Evolutionary conservation across 2,329 filamentous ascomycete species (phyloP), one percentile per base, ranked within the genome.

Genomic region (Cordyceps javanica): DNA sequence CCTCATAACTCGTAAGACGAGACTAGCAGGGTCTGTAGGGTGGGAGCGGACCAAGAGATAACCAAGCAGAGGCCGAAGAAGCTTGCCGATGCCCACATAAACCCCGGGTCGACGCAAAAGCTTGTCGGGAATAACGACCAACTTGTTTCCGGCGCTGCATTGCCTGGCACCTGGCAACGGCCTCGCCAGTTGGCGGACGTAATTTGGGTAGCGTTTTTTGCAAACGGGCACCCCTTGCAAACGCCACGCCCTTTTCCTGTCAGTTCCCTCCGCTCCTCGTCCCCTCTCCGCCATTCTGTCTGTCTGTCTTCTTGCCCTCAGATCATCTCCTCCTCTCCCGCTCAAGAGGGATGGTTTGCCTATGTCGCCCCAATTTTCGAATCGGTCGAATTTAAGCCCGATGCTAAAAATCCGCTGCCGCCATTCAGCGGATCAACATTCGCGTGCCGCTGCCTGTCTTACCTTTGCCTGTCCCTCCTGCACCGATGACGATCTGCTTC

Each of bases 101-200:
- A 13, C 32, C 41, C 39, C 19, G 11, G 30, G 25, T 19, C 45
- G 41, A 54, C 39, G 39, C 30, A 50, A 51, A 54, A 53, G 51
- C 51, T 54, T 54, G 39, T 36, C 51, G 51, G 51, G 51, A 54
- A 54, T 54, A 54, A 54, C 39, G 28, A 21, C 39, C 5, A 16
- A 26, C 5, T 54, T 23, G 30, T 54, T 7, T 34, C 51, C 51
- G 41, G 34, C 1, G 26, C 4, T 38, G 38, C 8, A n/a, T n/a
- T n/a, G n/a, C n/a, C n/a, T n/a, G 19, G 34, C 50, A 3, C 19
- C 34, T 14, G 19, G 45, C 44, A 28, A 32, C 8, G 10, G n/a
- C n/a, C 34, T 16, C 21, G 30, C 46, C 32, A 38, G 49, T 36
- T 39, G 36, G 34, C 5, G 23, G 36, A 36, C 34, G 19, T 36